A percentile compares a stretch with the other conserved stretches of the same genome.
These are phyloP conservation scores for Phytophthora megakarya DNA, from an alignment of 352 stramenopile species.

Conservation along the genomic window DNA sequence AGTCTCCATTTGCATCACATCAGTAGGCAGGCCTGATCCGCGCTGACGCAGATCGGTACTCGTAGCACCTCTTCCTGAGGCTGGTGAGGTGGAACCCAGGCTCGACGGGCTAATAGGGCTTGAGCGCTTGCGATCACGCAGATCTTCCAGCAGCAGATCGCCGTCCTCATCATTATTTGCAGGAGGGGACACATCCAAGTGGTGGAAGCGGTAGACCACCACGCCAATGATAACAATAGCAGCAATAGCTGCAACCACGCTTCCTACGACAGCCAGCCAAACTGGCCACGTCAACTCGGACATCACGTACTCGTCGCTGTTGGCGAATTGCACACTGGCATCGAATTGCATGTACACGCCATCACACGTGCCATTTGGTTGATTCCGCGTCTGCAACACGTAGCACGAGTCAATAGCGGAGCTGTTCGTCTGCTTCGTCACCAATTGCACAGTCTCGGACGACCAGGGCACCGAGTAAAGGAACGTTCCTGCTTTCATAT, in stretches of 20 bases:
- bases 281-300: constrained; percentile 55
- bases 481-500: constrained; percentile 73
- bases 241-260: constrained; percentile 53
- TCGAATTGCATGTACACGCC: constrained; percentile 75
- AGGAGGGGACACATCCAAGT: constrained; percentile 25
- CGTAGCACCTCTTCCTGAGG: constrained; percentile 8
- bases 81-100: constrained; percentile 22
- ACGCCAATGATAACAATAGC: constrained; percentile 54
- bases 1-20: constrained; percentile 31
- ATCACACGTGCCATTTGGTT: constrained; percentile 60
- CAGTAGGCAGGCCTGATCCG: constrained; percentile 6
- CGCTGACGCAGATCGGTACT: constrained; percentile 36
- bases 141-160: constrained; percentile 44
- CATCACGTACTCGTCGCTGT: constrained; percentile 64
- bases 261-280: constrained; percentile 63
- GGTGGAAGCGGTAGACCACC: constrained; percentile 53
- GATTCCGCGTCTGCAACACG: constrained; percentile 74
- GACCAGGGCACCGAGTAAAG: constrained; percentile 53
- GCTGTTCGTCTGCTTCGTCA: constrained; percentile 40
- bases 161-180: constrained; percentile 30
- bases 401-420: constrained; percentile 62
- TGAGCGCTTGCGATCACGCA: constrained; percentile 16
- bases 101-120: constrained; percentile 19
- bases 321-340: constrained; percentile 54
- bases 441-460: constrained; percentile 22